Evolutionary conservation across 75 land plant genomes (phyloP), one percentile per base, ranked within the genome.

Genomic region (Chamaecyparis obtusa): DNA sequence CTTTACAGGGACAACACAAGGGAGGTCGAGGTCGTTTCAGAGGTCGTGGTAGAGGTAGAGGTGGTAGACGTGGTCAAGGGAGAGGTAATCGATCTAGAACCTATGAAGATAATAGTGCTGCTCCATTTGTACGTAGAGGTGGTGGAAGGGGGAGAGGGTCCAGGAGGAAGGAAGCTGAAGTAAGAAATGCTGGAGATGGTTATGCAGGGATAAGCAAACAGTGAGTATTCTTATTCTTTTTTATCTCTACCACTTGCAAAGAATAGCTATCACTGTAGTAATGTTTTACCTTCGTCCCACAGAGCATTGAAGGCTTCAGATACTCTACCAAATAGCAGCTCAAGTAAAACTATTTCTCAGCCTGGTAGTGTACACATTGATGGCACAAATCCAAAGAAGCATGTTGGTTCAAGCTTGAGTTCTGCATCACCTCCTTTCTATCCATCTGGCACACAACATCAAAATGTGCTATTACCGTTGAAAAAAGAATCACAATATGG

Each of bases 351-450:
- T 81, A 49, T 83, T 32, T 48, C 85, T 48, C 48, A 79, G 35
- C 49, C 67, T 79, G 37, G 55, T 78, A 77, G 19, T 79, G 49
- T 36, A 21, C 87, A 84, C n/a, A 44, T 74, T 39, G 51, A 84
- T 41, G 48, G 36, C 3, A 33, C n/a, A 9, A 30, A 5, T 84
- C 33, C 75, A 56, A 64, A 55, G 85, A 87, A 55, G 46, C 76
- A 21, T 3, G 55, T 44, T 21, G 84, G 84, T 67, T 35, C 85
- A 17, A 84, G 71, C 79, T 84, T 84, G 78, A 93, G 78, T 81
- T 93, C 92, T 57, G 92, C 92, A 16, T 93, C 95, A 67, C 95
- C 95, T 41, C 95, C 95, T 56, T 93, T 93, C 85, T 90, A 90
- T 51, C 95, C 95, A 51, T 90, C 93, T 57, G 91, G 92, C 27